Percentiles rank a stretch among this genome's conserved stretches.
phyloP scores from a whole-genome alignment of 441 rosid species.

The Melastoma candidum region DNA sequence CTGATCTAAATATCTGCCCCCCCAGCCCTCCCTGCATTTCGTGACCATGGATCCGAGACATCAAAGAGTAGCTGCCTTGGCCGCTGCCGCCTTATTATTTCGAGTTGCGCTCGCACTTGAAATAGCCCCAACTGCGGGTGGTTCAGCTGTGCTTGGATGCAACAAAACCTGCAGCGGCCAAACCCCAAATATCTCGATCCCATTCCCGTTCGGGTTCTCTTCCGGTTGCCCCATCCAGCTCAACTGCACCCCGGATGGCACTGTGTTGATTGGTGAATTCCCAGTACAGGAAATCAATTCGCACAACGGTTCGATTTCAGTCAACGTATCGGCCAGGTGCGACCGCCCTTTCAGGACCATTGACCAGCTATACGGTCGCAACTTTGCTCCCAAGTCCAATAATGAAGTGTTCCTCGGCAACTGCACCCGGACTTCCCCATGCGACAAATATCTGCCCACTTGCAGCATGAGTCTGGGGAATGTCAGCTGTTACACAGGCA shows the following conservation, averaged over 20 bases:
- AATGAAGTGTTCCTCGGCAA: slow-evolving; percentile 45
- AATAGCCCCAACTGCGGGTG: no score
- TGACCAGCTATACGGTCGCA: slow-evolving; percentile 23
- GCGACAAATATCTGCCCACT: no score
- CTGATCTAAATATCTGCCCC: no score
- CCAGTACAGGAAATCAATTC: slow-evolving; percentile 18
- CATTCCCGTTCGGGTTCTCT: slow-evolving; percentile 73
- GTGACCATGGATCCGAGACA: no score
- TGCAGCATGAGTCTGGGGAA: no score
- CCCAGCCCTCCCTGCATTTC: no score
- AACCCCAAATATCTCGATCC: not conserved
- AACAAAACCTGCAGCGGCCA: slow-evolving; percentile 27
- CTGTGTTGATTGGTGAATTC: slow-evolving; percentile 26
- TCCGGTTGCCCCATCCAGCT: slow-evolving; percentile 39
- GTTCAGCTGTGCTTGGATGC: slow-evolving; percentile 12
- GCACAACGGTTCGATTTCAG: slow-evolving; percentile 19
- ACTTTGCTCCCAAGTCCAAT: slow-evolving; percentile 40
- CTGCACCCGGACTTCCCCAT: slow-evolving; percentile 22
- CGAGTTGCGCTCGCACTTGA: no score
- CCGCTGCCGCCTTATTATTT: no score
- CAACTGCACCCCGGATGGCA: slow-evolving; percentile 25
- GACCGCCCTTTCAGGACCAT: slow-evolving; percentile 30
- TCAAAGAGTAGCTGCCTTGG: no score
- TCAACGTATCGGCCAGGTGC: slow-evolving; percentile 38
- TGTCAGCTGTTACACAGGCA: no score